Evolutionary conservation across 129 eudicot species (phyloP), one percentile per base, ranked within the genome.

Genomic region (Saussurea involucrata): DNA sequence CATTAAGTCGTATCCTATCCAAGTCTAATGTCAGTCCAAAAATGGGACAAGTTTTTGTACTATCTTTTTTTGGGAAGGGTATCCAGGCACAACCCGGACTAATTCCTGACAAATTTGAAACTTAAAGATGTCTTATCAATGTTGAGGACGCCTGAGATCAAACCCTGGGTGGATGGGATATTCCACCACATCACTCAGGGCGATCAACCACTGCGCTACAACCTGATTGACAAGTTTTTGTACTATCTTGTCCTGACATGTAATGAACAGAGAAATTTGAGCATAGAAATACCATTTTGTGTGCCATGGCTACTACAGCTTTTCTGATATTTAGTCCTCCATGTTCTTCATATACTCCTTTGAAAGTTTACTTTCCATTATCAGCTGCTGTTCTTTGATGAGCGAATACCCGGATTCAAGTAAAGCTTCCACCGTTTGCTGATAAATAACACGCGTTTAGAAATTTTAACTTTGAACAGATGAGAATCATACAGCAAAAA

Each of bases 321-420:
- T 6, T 33, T 75, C 63, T 24, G 11, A 77, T 74, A 29, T 37
- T 71, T 85, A 85, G 75, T 87, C 87, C 11, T 95, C 97, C 79
- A 95, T 88, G 83, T 95, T 91, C 88, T 95, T 95, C 96, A 95
- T 79, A 86, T 95, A 95, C 80, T 95, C 98, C 85, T 91, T 95
- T 22, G 98, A 86, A 80, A 95, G 96, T 73, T 89, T 95, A 58
- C 82, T 91, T 32, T 86, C 90, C 94, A 85, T 89, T 22, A 95
- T 81, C 80, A 95, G 81, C 86, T 83, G 83, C 40, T 95, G 98
- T 82, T 95, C 98, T 82, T 81, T 86, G 34, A 92, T 71, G n/a
- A 95, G 96, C 75, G 95, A 90, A 80, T 91, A 83, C 70, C 98
- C 98, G 1, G 98, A 91, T 82, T 95, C 97, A 8, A 95, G 94